Evolutionary conservation across 169 alveolate species (phyloP), one percentile per base, ranked within the genome.

Genomic region (Cardiosporidium cionae): DNA sequence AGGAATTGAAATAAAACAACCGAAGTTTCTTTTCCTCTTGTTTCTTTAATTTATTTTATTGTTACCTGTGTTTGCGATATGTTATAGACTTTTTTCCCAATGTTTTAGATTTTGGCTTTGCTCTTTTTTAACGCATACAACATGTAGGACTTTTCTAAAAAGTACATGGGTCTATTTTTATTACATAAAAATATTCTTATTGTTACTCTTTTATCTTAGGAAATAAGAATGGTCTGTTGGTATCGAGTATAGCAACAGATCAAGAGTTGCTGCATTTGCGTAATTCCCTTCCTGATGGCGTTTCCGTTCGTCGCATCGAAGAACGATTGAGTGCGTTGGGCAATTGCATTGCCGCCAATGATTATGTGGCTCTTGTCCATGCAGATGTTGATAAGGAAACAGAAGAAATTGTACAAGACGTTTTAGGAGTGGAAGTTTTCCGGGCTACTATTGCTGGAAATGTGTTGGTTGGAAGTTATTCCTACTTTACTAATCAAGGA

Each of bases 381-480:
- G 94, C 99, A 32, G 99, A 97, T 74, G 82, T 97, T 78, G 99
- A 97, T 78, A 94, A 93, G 80, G 99, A 97, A 79, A 96, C 99
- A 0, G 99, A 96, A 84, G 99, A 97, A 79, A 94, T 97, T 62
- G 90, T 97, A 32, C 97, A 93, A 67, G 99, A 96, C 82, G 96
- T 94, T 4, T 85, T 90, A 27, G 97, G 96, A 72, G 99, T 96
- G 7, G 99, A 98, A 84, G 99, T 94, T 3, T 98, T 96, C 87
- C 86, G 99, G 58, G 94, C 98, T 0, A 94, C 99, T 52, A 91
- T 98, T n/a, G 99, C 99, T 25, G 97, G 97, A n/a, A 94, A 96
- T 78, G 98, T 94, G 32, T 89, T 98, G 58, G 99, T 96, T 32
- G 99, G 99, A 54, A 93, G 97, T 66, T 98, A 98, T 86, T 92